A percentile compares a stretch with the other conserved stretches of the same genome.
Conservation (phyloP, 2,329 filamentous ascomycete species). For the Paecilomyces niveus region DNA sequence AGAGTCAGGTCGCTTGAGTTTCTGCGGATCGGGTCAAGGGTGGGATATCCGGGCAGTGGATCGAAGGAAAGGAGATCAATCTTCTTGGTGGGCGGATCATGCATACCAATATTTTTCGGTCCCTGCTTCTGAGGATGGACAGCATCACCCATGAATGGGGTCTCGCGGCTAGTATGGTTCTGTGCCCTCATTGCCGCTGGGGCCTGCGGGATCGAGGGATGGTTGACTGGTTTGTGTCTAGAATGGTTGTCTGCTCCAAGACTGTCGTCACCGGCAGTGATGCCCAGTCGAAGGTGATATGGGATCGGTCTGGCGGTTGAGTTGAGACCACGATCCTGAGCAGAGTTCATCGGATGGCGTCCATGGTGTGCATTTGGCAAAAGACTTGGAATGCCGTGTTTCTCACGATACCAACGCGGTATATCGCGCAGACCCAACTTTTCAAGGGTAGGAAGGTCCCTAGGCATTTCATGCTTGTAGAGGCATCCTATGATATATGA, state of each 20-base stretch:
- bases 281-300: background rate
- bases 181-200: slow-evolving; percentile 1
- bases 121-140: slow-evolving; percentile 7
- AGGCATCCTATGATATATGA: slow-evolving; percentile 53
- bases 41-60: slow-evolving; percentile 9
- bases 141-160: slow-evolving; percentile 5
- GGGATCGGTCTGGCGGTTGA: slow-evolving; percentile 1
- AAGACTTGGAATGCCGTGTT: slow-evolving; percentile 26
- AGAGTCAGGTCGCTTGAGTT: slow-evolving; percentile 5
- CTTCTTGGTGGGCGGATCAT: slow-evolving; percentile 8
- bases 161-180: slow-evolving; percentile 4
- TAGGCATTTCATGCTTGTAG: slow-evolving; percentile 87
- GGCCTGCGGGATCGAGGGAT: slow-evolving; percentile 3
- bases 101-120: slow-evolving; percentile 5
- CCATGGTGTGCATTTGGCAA: slow-evolving; percentile 11
- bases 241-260: background rate
- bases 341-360: slow-evolving; percentile 4
- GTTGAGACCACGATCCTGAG: background rate
- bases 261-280: background rate
- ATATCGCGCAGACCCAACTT: slow-evolving; percentile 58
- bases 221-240: background rate
- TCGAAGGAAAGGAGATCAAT: slow-evolving; percentile 16
- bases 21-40: slow-evolving; percentile 6
- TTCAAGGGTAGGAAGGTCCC: slow-evolving; percentile 57
- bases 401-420: slow-evolving; percentile 52